These are phyloP conservation scores for Saussurea involucrata DNA, from an alignment of 129 eudicot genomes.

Conservation along the genomic window DNA sequence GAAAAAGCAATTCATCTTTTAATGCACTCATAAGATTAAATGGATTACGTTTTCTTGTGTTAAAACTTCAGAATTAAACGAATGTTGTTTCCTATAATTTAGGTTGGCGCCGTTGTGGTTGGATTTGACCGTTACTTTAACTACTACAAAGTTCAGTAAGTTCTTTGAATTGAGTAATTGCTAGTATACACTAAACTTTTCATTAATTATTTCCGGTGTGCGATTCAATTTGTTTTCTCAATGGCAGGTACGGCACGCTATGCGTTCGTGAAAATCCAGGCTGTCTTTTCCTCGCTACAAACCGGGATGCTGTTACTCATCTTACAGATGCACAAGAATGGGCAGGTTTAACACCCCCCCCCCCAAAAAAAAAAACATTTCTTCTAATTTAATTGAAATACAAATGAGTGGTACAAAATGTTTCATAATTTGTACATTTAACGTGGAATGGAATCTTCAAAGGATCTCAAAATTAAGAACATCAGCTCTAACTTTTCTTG, in stretches of 20 bases:
- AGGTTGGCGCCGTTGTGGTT: slow-evolving; percentile 99
- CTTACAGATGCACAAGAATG: slow-evolving; percentile 99
- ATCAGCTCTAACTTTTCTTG: not conserved
- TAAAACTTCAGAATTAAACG: not conserved
- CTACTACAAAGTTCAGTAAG: slow-evolving; percentile 97
- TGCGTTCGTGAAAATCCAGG: slow-evolving; percentile 99
- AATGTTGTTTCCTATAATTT: slow-evolving; percentile 17
- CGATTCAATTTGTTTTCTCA: slow-evolving; percentile 1
- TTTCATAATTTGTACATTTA: slow-evolving; percentile 1
- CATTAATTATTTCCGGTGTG: not conserved
- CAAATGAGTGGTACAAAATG: not conserved
- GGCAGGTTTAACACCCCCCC: slow-evolving; percentile 71
- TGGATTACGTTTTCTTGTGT: not conserved
- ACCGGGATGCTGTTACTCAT: slow-evolving; percentile 97
- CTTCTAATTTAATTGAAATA: not conserved
- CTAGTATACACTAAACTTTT: slow-evolving; percentile 1
- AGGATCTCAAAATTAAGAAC: slow-evolving; percentile 5
- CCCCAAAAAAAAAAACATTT: too few relatives aligned
- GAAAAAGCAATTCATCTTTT: too few relatives aligned
- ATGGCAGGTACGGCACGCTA: slow-evolving; percentile 81
- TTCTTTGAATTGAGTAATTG: slow-evolving; percentile 14
- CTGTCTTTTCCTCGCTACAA: slow-evolving; percentile 95
- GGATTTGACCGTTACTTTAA: slow-evolving; percentile 98
- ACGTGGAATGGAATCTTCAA: not conserved
- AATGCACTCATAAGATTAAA: not conserved